Evolutionary conservation across 768 basidiomycete species (phyloP).

Genomic region (Agaricus sinodeliciosus): DNA sequence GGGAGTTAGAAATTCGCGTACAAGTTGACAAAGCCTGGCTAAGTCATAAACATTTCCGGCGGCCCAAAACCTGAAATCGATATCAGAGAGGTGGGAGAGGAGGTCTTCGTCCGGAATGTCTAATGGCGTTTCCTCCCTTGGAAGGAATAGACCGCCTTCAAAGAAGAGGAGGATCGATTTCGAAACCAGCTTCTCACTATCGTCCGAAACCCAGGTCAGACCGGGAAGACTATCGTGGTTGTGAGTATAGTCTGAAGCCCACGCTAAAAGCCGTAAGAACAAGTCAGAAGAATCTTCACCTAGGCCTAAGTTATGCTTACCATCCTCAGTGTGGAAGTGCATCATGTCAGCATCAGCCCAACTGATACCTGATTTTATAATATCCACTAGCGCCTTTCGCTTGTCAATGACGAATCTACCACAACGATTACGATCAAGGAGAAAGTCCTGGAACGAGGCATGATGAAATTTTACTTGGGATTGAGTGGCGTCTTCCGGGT

Average conservation of each 20-base stretch:
- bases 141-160: neutral
- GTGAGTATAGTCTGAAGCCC: neutral
- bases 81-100: neutral
- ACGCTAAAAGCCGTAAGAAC: neutral
- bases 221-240: neutral
- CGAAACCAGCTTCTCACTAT: neutral
- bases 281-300: neutral
- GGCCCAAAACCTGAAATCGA: neutral
- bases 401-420: neutral
- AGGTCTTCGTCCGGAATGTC: neutral
- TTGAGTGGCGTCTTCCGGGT: neutral
- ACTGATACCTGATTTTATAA: neutral
- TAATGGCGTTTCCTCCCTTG: neutral
- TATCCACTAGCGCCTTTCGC: neutral
- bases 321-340: neutral
- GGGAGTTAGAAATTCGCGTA: neutral
- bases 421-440: neutral
- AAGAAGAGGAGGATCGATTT: neutral
- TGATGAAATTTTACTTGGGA: neutral
- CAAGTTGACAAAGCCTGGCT: neutral
- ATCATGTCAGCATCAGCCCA: neutral
- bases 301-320: neutral
- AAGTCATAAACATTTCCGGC: neutral
- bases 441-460: neutral
- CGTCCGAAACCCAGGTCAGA: neutral